Base-by-base conservation (phyloP, 768 basidiomycete species). In the Tulasnella sp. region DNA sequence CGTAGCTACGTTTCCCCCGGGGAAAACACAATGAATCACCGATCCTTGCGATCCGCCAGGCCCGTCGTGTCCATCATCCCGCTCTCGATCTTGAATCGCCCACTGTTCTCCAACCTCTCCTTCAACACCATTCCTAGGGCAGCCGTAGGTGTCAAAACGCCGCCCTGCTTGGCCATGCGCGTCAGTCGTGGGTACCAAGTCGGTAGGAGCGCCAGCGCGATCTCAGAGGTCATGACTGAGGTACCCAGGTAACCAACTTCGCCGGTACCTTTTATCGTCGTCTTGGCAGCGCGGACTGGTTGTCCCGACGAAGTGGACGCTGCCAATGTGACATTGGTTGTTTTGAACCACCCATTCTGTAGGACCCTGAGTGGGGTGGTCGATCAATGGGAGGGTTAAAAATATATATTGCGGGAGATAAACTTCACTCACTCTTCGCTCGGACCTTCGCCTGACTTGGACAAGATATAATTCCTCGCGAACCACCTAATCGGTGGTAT, bases 51-150 rank as follows among this genome's bases (percentile, higher is more conserved):
- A 38, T 38, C 34, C 34, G 34, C 5, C 15, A 15, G 34, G 34
- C 15, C 34, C 34, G 34, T n/a, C n/a, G n/a, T 38, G 15, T 38
- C 34, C 7, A 56, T 24, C 41, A 41, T 7, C 24, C 73, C 73
- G 64, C 77, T 83, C 32, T 78, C 76, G 64, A 87, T 80, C 56
- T 77, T 70, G 53, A 90, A 78, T 52, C 71, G 69, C 0, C 80
- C 83, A 7, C 77, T 80, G 21, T 71, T 73, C 61, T 79, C 76
- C 63, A 96, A 69, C 19, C 93, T 76, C 64, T 80, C 77, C 34
- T 92, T 73, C 38, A 94, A 70, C 5, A 81, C 79, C 61, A 87
- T 81, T 15, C 92, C 93, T 59, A 95, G 77, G 1, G 88, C 93
- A 3, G 80, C 82, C 70, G 85, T 80, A 0, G 93, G 85, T 1